phyloP scores from a whole-genome alignment of 2,329 filamentous ascomycete genomes.

The Sclerotinia glacialis region DNA sequence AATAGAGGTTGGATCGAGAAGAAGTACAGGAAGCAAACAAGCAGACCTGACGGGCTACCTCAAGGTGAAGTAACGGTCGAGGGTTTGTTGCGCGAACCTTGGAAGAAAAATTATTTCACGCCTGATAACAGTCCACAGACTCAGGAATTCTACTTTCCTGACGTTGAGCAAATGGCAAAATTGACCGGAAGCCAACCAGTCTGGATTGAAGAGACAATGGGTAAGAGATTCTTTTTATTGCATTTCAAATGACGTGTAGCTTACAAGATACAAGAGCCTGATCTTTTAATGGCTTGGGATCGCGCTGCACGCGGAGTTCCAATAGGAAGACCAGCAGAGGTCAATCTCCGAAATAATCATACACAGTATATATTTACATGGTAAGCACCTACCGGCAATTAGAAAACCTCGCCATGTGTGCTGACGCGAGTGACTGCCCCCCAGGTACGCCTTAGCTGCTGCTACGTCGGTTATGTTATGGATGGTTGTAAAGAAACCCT shows the following conservation, averaged over 20 bases:
- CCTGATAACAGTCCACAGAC: slow-evolving; percentile 82
- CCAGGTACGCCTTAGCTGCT: slow-evolving; percentile 78
- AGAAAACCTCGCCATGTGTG: neutral
- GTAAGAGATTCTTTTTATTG: slow-evolving; percentile 48
- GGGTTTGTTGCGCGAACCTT: slow-evolving; percentile 81
- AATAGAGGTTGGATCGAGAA: slow-evolving; percentile 91
- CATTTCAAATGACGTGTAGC: neutral
- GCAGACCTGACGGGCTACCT: slow-evolving; percentile 63
- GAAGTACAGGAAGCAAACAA: slow-evolving; percentile 62
- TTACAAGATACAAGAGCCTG: slow-evolving; percentile 57
- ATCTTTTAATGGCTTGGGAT: slow-evolving; percentile 72
- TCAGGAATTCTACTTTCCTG: slow-evolving; percentile 91
- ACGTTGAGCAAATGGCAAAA: slow-evolving; percentile 86
- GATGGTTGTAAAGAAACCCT: slow-evolving; percentile 88
- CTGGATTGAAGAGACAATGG: slow-evolving; percentile 95
- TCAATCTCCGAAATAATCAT: slow-evolving; percentile 94
- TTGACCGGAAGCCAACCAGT: slow-evolving; percentile 80
- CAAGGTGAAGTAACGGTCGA: slow-evolving; percentile 72
- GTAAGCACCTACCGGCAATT: slow-evolving; percentile 53
- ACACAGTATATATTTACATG: slow-evolving; percentile 99
- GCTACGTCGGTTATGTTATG: slow-evolving; percentile 95
- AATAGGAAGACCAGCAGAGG: slow-evolving; percentile 81
- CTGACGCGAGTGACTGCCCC: slow-evolving; percentile 10
- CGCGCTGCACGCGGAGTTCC: slow-evolving; percentile 79
- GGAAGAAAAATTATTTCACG: slow-evolving; percentile 98